Base-by-base conservation (phyloP, 2,329 filamentous ascomycete species). In the Neonectria coccinea region DNA sequence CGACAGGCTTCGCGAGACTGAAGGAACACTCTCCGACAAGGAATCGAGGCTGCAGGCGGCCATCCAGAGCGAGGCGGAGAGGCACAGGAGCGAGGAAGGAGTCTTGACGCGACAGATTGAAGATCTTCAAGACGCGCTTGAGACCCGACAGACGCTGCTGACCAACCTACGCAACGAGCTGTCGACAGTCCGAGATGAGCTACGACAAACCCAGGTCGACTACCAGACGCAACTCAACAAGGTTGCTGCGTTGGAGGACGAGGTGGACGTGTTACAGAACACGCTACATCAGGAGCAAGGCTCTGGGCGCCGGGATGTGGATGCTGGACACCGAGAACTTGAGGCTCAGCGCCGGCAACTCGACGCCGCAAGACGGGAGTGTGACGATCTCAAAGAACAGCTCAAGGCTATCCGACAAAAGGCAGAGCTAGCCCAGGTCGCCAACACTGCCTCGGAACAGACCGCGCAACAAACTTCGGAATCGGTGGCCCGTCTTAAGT, bases 21-120 rank as follows among this genome's bases (percentile, higher is more conserved):
- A 93, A 74, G 88, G 90, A 16, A 88, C 84, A 12, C 79, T 92
- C 31, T 90, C 90, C 20, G 85, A 85, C 66, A 91, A 91, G 74
- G 91, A 93, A 72, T 83, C 83, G 22, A 90, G 85, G 74, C 79
- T 93, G 18, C 88, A 92, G 74, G 85, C 90, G 72, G 88, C 89
- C 4, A 82, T 94, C 12, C 85, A 91, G 67, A 91, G 87, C 72
- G 92, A 94, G 73, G 86, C 86, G 51, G 86, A 92, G 67, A 89
- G 92, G 25, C 90, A 96, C 73, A 85, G 85, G 67, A 88, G 86
- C 59, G 91, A 95, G 71, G 91, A 95, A 74, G 86, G 86, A 11
- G 80, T 89, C 8, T 81, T 97, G 55, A 87, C 83, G 66, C 85
- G 87, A n/a, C 92, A 96, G 75, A 88, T 97, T 56, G 87, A 91